A percentile compares a stretch with the other conserved stretches of the same genome.
These are phyloP conservation scores for Carex arenaria DNA, from an alignment of 202 grass and related monocot species.

Conservation along the genomic window DNA sequence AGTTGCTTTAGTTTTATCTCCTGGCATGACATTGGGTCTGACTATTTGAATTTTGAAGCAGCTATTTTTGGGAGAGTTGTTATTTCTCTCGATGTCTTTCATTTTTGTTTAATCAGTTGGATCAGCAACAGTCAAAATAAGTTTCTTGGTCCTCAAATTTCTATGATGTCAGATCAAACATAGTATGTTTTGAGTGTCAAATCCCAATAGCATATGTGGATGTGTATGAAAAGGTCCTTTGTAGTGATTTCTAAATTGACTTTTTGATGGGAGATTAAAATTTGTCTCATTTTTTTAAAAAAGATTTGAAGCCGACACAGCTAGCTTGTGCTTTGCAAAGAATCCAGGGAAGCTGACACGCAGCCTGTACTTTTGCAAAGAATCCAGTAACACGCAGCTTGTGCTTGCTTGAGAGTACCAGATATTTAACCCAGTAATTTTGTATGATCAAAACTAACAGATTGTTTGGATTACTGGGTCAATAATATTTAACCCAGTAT, in stretches of 20 bases:
- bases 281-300: too few relatives aligned
- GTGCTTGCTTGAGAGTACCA: background rate
- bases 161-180: background rate
- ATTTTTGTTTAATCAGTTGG: background rate
- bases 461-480: background rate
- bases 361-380: background rate
- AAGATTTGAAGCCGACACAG: too few relatives aligned
- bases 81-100: background rate
- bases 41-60: background rate
- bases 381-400: background rate
- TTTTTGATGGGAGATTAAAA: background rate
- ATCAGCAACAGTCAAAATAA: background rate
- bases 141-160: background rate
- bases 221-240: background rate
- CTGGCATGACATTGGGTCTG: background rate
- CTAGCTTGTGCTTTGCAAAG: background rate
- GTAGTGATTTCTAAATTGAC: background rate
- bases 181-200: background rate
- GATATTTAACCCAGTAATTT: background rate
- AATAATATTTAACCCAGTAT: too few relatives aligned
- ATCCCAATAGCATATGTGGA: too few relatives aligned
- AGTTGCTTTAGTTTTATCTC: background rate
- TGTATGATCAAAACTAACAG: background rate
- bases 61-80: background rate
- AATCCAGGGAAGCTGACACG: background rate